phyloP scores from a whole-genome alignment of 805 yeast species.

The Wickerhamomyces subpelliculosus region DNA sequence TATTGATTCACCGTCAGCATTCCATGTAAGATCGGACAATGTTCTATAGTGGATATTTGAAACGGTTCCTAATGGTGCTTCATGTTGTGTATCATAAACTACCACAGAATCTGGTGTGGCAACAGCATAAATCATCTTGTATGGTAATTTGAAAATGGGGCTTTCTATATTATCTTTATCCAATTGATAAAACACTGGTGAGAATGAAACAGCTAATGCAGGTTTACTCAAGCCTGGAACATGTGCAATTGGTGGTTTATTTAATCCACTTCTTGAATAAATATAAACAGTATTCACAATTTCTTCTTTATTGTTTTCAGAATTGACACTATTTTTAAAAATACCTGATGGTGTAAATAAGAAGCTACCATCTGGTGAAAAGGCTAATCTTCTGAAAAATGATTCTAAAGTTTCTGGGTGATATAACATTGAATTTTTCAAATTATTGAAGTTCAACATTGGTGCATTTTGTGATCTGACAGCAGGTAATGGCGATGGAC shows the following conservation, averaged over 20 bases:
- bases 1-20: slow-evolving; percentile 61
- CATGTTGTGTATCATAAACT: slow-evolving; percentile 71
- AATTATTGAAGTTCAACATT: slow-evolving; percentile 18
- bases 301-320: slow-evolving; percentile 29
- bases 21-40: slow-evolving; percentile 85
- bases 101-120: slow-evolving; percentile 85
- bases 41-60: slow-evolving; percentile 83
- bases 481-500: slow-evolving; percentile 37
- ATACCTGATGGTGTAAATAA: slow-evolving; percentile 75
- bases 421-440: slow-evolving; percentile 44
- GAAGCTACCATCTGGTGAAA: slow-evolving; percentile 86
- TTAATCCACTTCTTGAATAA: slow-evolving; percentile 64
- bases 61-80: slow-evolving; percentile 63
- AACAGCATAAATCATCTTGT: slow-evolving; percentile 83
- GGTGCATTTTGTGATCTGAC: slow-evolving; percentile 24
- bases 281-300: slow-evolving; percentile 68
- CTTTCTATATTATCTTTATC: slow-evolving; percentile 4
- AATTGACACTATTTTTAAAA: slow-evolving; percentile 27
- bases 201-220: slow-evolving; percentile 75
- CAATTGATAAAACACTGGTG: slow-evolving; percentile 53
- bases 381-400: slow-evolving; percentile 78
- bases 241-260: slow-evolving; percentile 66
- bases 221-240: slow-evolving; percentile 79
- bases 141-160: slow-evolving; percentile 51
- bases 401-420: slow-evolving; percentile 87